phyloP scores from a whole-genome alignment of 805 yeast genomes.

The Yueomyces sinensis region DNA sequence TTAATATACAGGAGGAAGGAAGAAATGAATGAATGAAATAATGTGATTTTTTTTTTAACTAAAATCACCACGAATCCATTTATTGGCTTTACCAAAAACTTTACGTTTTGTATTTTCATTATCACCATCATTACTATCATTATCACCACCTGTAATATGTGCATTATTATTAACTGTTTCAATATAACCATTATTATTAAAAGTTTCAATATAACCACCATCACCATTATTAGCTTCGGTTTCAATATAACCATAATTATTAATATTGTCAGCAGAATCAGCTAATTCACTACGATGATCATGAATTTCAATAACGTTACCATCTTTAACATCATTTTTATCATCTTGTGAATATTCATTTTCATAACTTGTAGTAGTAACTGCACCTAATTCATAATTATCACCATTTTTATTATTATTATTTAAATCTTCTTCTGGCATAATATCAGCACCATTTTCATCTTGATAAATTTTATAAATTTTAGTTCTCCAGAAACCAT shows the following conservation, averaged over 20 bases:
- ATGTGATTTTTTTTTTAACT: no score
- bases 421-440: not conserved
- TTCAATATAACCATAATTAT: no score
- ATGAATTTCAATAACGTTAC: not conserved
- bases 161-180: no score
- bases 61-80: no score
- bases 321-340: not conserved
- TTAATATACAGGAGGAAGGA: no score
- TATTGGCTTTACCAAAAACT: not conserved
- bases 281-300: not conserved
- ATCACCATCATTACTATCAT: not conserved
- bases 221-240: no score
- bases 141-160: no score
- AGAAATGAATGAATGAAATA: no score
- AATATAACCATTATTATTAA: no score
- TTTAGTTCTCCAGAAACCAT: conserved; percentile 62
- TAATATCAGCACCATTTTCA: not conserved
- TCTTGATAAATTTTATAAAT: conserved; percentile 22
- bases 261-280: not conserved
- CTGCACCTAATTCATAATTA: not conserved
- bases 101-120: not conserved
- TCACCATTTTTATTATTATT: not conserved
- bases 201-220: no score
- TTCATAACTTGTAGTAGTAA: not conserved
- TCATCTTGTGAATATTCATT: no score